These are phyloP conservation scores for Acanthamoeba quina DNA, from an alignment of 208 protist species.

Conservation along the genomic window DNA sequence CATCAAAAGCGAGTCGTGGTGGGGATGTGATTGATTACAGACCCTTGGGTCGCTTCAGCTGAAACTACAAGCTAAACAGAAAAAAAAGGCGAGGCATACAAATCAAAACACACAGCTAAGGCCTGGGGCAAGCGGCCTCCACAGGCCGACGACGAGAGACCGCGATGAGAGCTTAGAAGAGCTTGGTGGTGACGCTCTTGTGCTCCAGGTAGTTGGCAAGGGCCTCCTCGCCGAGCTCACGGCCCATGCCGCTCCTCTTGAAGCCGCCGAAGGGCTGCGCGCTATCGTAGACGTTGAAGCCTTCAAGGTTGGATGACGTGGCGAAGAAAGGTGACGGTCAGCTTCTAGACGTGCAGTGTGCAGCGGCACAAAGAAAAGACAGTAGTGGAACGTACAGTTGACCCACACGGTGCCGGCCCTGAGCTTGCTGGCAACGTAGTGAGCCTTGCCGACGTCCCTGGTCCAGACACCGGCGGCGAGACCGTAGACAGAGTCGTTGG, in stretches of 20 bases:
- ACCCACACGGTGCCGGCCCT: conserved; percentile 93
- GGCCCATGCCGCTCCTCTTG: conserved; percentile 92
- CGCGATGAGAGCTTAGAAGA: not conserved
- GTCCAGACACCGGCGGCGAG: conserved; percentile 93
- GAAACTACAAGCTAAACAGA: too few species aligned
- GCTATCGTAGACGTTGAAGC: conserved; percentile 91
- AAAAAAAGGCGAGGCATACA: too few species aligned
- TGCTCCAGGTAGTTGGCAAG: conserved; percentile 91
- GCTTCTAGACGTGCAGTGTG: not conserved
- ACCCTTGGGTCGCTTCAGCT: too few species aligned
- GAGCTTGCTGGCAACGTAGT: conserved; percentile 82
- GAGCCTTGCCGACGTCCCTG: conserved; percentile 88
- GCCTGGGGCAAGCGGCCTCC: too few species aligned
- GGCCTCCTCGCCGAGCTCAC: conserved; percentile 90
- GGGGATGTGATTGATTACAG: too few species aligned
- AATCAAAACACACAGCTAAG: too few species aligned
- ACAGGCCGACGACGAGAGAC: too few species aligned
- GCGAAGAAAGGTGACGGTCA: not conserved
- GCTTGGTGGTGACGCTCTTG: conserved; percentile 86
- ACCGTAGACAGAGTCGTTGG: conserved; percentile 92
- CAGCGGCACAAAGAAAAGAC: not conserved
- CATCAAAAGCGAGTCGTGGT: too few species aligned
- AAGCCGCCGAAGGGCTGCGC: conserved; percentile 92
- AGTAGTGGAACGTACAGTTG: conserved; percentile 81
- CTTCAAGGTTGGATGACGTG: not conserved